A percentile compares a stretch with the other conserved stretches of the same genome.
Evolutionary conservation across 306 rosid species (phyloP).

Genomic region (Prinsepia uniflora): DNA sequence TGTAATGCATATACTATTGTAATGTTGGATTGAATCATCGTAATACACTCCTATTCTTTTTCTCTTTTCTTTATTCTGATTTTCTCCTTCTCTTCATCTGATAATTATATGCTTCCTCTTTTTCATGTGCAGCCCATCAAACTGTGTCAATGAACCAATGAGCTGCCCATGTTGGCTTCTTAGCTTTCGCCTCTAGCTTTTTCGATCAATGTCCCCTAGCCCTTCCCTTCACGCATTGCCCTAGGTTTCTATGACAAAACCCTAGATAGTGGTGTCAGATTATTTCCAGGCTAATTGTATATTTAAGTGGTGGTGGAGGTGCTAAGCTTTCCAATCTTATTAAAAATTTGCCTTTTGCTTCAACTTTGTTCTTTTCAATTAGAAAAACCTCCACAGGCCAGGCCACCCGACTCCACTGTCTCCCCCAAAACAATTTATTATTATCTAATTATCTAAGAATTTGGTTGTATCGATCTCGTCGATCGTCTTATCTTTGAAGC

Average conservation of each 20-base stretch:
- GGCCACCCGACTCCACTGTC: constrained; percentile 4
- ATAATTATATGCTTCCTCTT: background rate
- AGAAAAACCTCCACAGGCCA: background rate
- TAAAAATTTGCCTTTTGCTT: background rate
- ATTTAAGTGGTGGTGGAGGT: background rate
- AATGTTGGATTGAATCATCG: too few relatives aligned
- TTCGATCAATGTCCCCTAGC: constrained; percentile 15
- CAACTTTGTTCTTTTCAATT: background rate
- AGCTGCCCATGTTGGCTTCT: constrained; percentile 24
- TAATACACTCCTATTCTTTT: too few relatives aligned
- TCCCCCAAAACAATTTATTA: background rate
- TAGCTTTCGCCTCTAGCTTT: constrained; percentile 13
- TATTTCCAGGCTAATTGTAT: background rate
- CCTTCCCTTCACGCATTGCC: constrained; percentile 1
- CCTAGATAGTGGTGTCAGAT: background rate
- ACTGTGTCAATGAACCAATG: constrained; percentile 20
- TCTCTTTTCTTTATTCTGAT: too few relatives aligned
- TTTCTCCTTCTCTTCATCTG: too few relatives aligned
- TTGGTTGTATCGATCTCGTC: background rate
- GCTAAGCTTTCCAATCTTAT: background rate
- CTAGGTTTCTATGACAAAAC: constrained; percentile 9
- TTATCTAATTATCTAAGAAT: background rate
- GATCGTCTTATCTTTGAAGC: constrained; percentile 30
- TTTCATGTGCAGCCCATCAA: constrained; percentile 28
- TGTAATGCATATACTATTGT: too few relatives aligned